phyloP scores from a whole-genome alignment of 768 basidiomycete genomes.

The Trametes villosa region DNA sequence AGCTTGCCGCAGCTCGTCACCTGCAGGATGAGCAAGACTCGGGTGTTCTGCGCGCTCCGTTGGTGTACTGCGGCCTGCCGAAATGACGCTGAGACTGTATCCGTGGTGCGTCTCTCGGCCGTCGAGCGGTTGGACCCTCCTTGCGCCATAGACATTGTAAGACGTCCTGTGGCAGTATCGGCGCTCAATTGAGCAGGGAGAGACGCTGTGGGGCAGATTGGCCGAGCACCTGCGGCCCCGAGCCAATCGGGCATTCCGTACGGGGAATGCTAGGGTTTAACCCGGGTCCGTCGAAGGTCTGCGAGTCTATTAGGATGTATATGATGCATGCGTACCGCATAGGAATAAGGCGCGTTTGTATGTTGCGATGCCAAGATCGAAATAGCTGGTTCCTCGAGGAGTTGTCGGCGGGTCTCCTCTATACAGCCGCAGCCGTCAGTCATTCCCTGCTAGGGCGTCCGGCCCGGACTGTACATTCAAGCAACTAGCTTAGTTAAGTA shows the following conservation, averaged over 20 bases:
- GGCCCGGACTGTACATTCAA: no score
- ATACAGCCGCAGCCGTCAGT: no score
- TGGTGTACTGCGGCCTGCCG: no score
- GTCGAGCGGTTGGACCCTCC: no score
- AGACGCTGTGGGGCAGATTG: background rate
- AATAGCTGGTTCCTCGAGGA: conserved; percentile 1
- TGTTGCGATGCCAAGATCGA: background rate
- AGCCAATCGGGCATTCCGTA: conserved; percentile 5
- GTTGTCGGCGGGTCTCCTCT: background rate
- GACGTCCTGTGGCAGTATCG: no score
- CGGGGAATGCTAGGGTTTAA: conserved; percentile 11
- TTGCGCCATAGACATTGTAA: no score
- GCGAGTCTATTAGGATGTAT: background rate
- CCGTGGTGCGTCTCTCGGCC: background rate
- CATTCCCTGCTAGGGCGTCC: no score
- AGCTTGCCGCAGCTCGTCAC: background rate
- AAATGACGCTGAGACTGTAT: no score
- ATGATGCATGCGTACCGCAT: background rate
- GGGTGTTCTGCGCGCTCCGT: no score
- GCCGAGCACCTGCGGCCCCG: background rate
- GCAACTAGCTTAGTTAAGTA: no score
- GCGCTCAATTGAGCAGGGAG: background rate
- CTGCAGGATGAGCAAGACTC: background rate
- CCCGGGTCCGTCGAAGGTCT: background rate
- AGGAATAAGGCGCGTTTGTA: background rate